Conservation (phyloP, 1,284 basidiomycete species). For the Fomitopsis pinicola region DNA sequence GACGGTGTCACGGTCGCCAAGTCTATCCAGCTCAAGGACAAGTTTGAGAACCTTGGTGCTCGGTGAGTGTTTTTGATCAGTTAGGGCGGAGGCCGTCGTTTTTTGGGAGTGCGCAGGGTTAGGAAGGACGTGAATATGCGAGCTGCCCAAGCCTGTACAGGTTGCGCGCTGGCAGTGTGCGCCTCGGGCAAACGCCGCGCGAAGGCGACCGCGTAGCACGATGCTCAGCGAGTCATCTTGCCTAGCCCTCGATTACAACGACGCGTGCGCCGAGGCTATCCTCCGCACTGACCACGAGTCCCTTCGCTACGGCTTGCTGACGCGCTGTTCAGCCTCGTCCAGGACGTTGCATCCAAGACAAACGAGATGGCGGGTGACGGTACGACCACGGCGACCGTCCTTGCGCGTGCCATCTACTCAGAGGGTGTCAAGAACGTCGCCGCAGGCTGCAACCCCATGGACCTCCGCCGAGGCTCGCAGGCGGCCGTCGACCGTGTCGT, state of each 20-base stretch:
- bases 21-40: slow-evolving; percentile 92
- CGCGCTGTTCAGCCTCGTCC: slow-evolving; percentile 64
- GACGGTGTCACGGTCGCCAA: slow-evolving; percentile 99
- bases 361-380: slow-evolving; percentile 98
- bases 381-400: slow-evolving; percentile 96
- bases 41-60: slow-evolving; percentile 98
- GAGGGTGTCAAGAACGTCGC: slow-evolving; percentile 99
- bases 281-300: too few species aligned
- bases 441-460: slow-evolving; percentile 99
- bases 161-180: too few species aligned
- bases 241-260: too few species aligned
- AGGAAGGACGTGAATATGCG: too few species aligned
- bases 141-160: too few species aligned
- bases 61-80: slow-evolving; percentile 53
- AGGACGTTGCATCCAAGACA: slow-evolving; percentile 95
- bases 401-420: slow-evolving; percentile 95
- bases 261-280: too few species aligned
- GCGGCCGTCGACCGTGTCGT: slow-evolving; percentile 96
- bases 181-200: too few species aligned
- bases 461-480: slow-evolving; percentile 94
- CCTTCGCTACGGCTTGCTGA: not conserved
- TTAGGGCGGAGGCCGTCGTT: too few species aligned
- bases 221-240: too few species aligned
- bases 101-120: too few species aligned
- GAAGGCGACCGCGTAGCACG: too few species aligned